Evolutionary conservation across 2,329 filamentous ascomycete genomes (phyloP).

Genomic region (Monilinia fructigena): DNA sequence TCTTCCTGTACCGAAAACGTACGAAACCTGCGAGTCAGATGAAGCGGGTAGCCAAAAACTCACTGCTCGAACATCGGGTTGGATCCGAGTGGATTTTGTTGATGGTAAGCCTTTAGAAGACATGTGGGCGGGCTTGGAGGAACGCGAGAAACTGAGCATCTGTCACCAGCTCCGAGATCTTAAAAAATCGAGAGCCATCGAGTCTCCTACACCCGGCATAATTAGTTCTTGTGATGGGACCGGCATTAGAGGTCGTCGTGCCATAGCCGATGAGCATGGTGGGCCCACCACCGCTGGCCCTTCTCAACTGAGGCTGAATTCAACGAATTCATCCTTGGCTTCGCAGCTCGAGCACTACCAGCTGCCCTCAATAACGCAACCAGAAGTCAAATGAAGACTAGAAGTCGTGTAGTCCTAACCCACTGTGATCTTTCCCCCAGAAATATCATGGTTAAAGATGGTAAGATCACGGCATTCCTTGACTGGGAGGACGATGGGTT

Average conservation of each 20-base stretch:
- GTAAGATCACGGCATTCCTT: constrained; percentile 1
- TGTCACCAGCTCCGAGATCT: constrained; percentile 16
- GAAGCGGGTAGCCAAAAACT: background rate
- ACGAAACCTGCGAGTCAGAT: constrained; percentile 27
- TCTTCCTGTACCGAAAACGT: constrained; percentile 47
- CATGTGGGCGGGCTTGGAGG: constrained; percentile 15
- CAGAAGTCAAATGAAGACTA: background rate
- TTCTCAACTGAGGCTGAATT: constrained; percentile 18
- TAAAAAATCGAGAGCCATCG: constrained; percentile 19
- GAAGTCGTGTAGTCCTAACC: too few relatives aligned
- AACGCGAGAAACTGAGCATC: constrained; percentile 14
- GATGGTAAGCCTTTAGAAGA: constrained; percentile 21
- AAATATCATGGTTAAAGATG: constrained; percentile 7
- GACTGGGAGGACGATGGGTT: constrained; percentile 14
- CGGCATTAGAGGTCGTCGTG: constrained; percentile 14
- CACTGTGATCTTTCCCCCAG: constrained; percentile 5
- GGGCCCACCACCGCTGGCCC: constrained; percentile 12
- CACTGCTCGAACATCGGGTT: background rate
- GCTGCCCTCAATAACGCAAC: background rate
- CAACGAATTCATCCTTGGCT: constrained; percentile 20
- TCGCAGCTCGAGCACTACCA: background rate
- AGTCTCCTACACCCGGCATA: background rate
- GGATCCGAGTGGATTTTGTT: constrained; percentile 24
- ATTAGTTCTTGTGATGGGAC: constrained; percentile 22
- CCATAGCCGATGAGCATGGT: constrained; percentile 5